A percentile compares a stretch with the other conserved stretches of the same genome.
phyloP scores from a whole-genome alignment of 805 yeast genomes.

The Sungouiella blattae region DNA sequence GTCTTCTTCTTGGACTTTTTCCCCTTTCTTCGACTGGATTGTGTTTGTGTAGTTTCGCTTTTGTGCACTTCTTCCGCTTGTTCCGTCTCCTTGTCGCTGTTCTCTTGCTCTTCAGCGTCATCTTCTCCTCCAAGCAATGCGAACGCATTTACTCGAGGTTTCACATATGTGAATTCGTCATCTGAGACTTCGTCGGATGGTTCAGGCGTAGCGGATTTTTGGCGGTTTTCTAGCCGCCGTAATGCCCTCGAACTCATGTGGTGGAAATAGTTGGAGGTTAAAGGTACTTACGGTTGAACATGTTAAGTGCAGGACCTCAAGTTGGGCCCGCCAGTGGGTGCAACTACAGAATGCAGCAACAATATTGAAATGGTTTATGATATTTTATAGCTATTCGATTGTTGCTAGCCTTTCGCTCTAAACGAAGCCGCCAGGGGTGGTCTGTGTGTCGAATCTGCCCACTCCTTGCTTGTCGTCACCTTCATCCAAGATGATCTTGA shows the following conservation, averaged over 20 bases:
- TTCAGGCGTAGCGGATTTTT: constrained; percentile 12
- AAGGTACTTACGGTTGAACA: no score
- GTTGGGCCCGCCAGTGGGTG: no score
- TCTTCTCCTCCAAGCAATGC: constrained; percentile 27
- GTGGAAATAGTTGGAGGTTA: no score
- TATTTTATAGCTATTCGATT: no score
- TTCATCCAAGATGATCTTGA: constrained; percentile 53
- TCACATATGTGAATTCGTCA: not conserved
- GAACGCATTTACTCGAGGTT: not conserved
- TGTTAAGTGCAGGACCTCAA: no score
- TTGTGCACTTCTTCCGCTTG: constrained; percentile 1
- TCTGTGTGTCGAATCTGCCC: constrained; percentile 6
- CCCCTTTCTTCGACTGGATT: not conserved
- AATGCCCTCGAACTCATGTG: constrained; percentile 30
- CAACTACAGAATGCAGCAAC: no score
- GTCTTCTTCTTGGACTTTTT: constrained; percentile 16
- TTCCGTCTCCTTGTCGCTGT: constrained; percentile 8
- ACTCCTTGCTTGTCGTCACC: constrained; percentile 50
- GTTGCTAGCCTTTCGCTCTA: no score
- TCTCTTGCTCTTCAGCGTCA: constrained; percentile 15
- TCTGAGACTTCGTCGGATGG: constrained; percentile 14
- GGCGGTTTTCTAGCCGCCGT: constrained; percentile 20
- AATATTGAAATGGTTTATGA: no score
- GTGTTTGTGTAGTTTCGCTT: not conserved
- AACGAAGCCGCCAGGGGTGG: constrained; percentile 1